phyloP scores from a whole-genome alignment of 257 asterid genomes.

The Salvia miltiorrhiza region DNA sequence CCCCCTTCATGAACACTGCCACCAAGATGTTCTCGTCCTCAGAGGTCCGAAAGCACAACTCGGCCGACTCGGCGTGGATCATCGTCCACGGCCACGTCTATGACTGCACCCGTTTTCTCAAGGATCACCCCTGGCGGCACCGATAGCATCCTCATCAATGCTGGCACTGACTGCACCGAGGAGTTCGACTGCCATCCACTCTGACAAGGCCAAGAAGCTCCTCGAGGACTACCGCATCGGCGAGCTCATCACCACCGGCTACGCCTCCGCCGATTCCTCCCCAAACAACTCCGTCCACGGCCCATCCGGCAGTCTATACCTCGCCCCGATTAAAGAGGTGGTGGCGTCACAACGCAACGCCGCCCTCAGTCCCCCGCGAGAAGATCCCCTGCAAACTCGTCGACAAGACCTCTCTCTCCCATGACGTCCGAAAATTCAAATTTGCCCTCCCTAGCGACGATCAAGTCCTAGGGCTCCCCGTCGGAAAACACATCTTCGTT shows the following conservation, averaged over 20 bases:
- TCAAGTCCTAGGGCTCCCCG: constrained; percentile 66
- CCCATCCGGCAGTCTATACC: constrained; percentile 27
- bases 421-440: constrained; percentile 62
- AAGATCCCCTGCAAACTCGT: constrained; percentile 70
- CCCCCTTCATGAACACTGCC: constrained; percentile 86
- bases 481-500: constrained; percentile 79
- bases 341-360: constrained; percentile 28
- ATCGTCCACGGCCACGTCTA: constrained; percentile 87
- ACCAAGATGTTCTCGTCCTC: constrained; percentile 52
- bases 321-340: constrained; percentile 56
- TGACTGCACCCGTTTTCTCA: constrained; percentile 72
- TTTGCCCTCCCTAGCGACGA: constrained; percentile 69
- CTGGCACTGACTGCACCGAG: constrained; percentile 89
- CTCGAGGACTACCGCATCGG: constrained; percentile 80
- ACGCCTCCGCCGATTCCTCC: constrained; percentile 60
- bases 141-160: constrained; percentile 85
- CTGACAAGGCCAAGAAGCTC: constrained; percentile 70
- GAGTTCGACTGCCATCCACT: constrained; percentile 95
- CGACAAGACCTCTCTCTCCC: constrained; percentile 52
- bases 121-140: constrained; percentile 95
- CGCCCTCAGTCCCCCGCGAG: constrained; percentile 64
- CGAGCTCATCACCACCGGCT: constrained; percentile 67
- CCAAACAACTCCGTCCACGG: constrained; percentile 79
- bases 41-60: constrained; percentile 71
- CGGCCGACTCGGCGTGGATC: constrained; percentile 81